phyloP scores from a whole-genome alignment of 2,329 filamentous ascomycete genomes.

The Diaporthe citri region DNA sequence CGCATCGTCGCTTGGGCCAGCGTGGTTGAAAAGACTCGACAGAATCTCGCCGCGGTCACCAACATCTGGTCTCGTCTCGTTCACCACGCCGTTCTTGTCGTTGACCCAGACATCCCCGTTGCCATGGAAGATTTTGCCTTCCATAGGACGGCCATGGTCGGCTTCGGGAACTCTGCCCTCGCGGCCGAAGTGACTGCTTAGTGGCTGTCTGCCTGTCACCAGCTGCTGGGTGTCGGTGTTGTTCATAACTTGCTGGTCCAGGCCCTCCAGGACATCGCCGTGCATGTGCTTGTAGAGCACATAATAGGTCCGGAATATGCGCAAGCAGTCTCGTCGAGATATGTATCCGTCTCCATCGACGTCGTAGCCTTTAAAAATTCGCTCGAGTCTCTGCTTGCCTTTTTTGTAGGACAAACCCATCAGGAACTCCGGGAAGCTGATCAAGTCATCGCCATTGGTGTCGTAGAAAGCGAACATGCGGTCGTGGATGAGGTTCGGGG shows the following conservation, averaged over 20 bases:
- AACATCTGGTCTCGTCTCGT: constrained; percentile 70
- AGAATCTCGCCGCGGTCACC: constrained; percentile 73
- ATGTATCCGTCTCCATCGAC: constrained; percentile 90
- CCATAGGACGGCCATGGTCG: constrained; percentile 70
- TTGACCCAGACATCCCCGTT: constrained; percentile 75
- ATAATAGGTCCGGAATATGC: constrained; percentile 94
- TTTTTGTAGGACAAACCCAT: constrained; percentile 81
- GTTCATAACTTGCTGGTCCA: constrained; percentile 83
- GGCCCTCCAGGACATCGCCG: constrained; percentile 81
- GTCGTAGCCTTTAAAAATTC: constrained; percentile 91
- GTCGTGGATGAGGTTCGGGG: constrained; percentile 92
- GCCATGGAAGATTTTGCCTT: constrained; percentile 74
- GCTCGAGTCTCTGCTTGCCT: constrained; percentile 75
- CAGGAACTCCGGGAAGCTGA: constrained; percentile 93
- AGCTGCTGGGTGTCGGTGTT: constrained; percentile 83
- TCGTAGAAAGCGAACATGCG: constrained; percentile 98
- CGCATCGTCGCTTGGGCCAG: constrained; percentile 45
- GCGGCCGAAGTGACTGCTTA: constrained; percentile 81
- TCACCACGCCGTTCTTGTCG: constrained; percentile 68
- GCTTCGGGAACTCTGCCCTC: constrained; percentile 76
- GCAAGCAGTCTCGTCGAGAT: constrained; percentile 86
- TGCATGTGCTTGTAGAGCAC: constrained; percentile 91
- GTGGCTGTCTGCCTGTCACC: constrained; percentile 79
- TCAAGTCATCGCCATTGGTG: constrained; percentile 87
- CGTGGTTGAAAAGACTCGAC: constrained; percentile 60